Evolutionary conservation across 768 basidiomycete genomes (phyloP).

Genomic region (Trametes cingulata): DNA sequence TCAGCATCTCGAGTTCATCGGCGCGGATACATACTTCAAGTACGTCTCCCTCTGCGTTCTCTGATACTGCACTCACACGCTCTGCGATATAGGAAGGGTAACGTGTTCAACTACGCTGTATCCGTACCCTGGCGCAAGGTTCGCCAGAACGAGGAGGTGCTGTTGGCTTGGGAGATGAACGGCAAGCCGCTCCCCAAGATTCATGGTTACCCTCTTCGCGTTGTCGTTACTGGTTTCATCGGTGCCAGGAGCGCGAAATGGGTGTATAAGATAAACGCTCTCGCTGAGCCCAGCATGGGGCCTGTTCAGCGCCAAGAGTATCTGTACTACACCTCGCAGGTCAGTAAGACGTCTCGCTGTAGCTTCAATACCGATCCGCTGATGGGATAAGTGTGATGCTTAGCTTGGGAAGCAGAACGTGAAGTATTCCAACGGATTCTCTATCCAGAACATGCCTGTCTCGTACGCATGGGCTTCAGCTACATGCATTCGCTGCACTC

Average conservation of each 20-base stretch:
- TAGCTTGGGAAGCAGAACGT: constrained; percentile 55
- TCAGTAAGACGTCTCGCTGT: constrained; percentile 15
- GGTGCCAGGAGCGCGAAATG: constrained; percentile 57
- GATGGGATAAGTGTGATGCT: too few relatives aligned
- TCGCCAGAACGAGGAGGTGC: constrained; percentile 47
- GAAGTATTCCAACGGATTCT: constrained; percentile 55
- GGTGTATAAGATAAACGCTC: constrained; percentile 53
- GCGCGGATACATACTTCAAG: constrained; percentile 61
- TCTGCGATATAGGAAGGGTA: constrained; percentile 34
- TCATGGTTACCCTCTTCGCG: constrained; percentile 51
- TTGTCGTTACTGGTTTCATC: constrained; percentile 55
- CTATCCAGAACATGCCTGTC: constrained; percentile 59
- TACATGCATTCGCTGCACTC: too few relatives aligned
- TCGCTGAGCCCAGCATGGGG: constrained; percentile 48
- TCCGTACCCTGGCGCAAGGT: constrained; percentile 52
- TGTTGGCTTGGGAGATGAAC: constrained; percentile 58
- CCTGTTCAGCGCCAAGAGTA: constrained; percentile 57
- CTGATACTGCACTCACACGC: not conserved
- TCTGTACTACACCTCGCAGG: constrained; percentile 52
- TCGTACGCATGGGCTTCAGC: constrained; percentile 40
- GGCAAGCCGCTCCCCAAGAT: constrained; percentile 50
- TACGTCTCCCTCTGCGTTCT: constrained; percentile 20
- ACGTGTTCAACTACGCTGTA: constrained; percentile 47
- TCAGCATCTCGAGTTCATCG: constrained; percentile 55
- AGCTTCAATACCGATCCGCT: too few relatives aligned